phyloP scores from a whole-genome alignment of 1,284 basidiomycete species.

The Fomitopsis betulina region DNA sequence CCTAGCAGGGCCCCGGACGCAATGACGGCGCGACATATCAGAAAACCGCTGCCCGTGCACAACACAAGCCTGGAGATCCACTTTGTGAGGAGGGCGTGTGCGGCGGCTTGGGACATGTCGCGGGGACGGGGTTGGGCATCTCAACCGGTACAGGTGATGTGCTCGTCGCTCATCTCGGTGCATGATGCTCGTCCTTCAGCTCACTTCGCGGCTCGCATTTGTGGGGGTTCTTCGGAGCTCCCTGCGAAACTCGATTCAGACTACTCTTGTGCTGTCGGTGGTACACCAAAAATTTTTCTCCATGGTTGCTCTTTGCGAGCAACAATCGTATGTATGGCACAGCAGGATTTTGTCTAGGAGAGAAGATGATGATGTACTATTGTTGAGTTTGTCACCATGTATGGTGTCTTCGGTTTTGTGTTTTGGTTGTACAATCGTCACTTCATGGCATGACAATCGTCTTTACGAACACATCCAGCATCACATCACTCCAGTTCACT shows the following conservation, averaged over 20 bases:
- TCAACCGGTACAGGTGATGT: neutral
- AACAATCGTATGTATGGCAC: neutral
- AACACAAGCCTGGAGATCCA: neutral
- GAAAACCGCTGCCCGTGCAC: slow-evolving; percentile 1
- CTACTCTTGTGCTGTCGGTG: slow-evolving; percentile 5
- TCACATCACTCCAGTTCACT: slow-evolving; percentile 21
- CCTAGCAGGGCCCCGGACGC: slow-evolving; percentile 5
- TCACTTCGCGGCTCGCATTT: slow-evolving; percentile 7
- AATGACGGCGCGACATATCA: slow-evolving; percentile 5
- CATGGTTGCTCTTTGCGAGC: slow-evolving; percentile 1
- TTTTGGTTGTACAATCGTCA: neutral
- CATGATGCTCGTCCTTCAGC: slow-evolving; percentile 2
- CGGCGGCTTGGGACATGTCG: slow-evolving; percentile 5
- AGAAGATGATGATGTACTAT: neutral
- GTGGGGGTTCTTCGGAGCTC: neutral
- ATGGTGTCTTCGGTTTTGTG: neutral
- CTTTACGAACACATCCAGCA: slow-evolving; percentile 18
- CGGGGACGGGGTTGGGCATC: slow-evolving; percentile 4
- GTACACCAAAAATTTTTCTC: slow-evolving; percentile 4
- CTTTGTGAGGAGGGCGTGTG: neutral
- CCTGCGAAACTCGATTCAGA: slow-evolving; percentile 8
- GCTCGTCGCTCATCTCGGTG: neutral
- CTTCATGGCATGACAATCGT: slow-evolving; percentile 2
- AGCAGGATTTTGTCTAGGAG: neutral
- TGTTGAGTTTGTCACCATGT: neutral